These are phyloP conservation scores for Cladophialophora carrionii DNA, from an alignment of 2,329 filamentous ascomycete genomes.

Conservation along the genomic window DNA sequence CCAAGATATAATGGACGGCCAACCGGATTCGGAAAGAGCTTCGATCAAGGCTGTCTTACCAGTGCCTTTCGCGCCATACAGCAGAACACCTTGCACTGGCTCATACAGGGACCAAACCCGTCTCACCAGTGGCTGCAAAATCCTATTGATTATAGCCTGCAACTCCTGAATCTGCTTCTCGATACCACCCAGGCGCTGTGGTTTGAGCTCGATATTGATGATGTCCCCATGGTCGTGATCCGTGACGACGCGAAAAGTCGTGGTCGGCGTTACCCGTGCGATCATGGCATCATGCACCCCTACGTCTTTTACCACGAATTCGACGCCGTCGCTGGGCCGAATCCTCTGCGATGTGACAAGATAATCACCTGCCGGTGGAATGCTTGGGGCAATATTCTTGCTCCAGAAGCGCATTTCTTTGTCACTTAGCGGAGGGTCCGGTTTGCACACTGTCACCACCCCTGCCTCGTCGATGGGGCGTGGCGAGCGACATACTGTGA, in stretches of 20 bases:
- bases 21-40: conserved; percentile 67
- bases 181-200: conserved; percentile 32
- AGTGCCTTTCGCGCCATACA: conserved; percentile 81
- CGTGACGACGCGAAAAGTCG: conserved; percentile 22
- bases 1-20: conserved; percentile 66
- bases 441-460: conserved; percentile 58
- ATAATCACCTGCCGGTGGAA: conserved; percentile 45
- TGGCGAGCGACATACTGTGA: conserved; percentile 63
- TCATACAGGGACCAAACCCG: conserved; percentile 20
- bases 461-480: conserved; percentile 58
- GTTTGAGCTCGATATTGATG: conserved; percentile 24
- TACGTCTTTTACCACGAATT: conserved; percentile 38
- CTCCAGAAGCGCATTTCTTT: conserved; percentile 52
- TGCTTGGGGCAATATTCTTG: conserved; percentile 58
- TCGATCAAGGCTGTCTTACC: conserved; percentile 79
- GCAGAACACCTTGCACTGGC: conserved; percentile 63
- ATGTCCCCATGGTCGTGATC: not conserved
- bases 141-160: conserved; percentile 27
- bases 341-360: conserved; percentile 37
- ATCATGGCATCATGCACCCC: conserved; percentile 22
- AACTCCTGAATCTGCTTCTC: conserved; percentile 28
- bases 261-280: conserved; percentile 28
- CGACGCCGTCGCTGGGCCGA: conserved; percentile 38
- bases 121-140: conserved; percentile 23
- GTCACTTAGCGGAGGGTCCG: conserved; percentile 27